A percentile compares a stretch with the other conserved stretches of the same genome.
Conservation (phyloP, 169 alveolate species). For the Eimeria necatrix region DNA sequence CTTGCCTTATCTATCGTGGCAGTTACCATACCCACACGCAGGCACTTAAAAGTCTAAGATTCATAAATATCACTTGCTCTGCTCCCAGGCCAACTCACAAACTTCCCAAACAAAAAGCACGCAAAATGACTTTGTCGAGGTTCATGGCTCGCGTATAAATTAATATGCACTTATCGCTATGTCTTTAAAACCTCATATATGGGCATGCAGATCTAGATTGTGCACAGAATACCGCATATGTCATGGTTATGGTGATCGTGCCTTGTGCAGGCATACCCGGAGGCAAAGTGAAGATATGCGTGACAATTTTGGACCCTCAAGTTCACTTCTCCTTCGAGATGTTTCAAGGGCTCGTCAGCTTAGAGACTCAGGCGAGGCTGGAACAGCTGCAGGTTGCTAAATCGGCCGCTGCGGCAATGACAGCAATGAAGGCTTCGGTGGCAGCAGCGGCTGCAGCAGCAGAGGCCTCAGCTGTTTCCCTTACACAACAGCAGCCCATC, state of each 20-base stretch:
- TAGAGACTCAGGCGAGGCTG: constrained; percentile 72
- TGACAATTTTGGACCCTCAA: constrained; percentile 76
- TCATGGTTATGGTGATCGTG: background rate
- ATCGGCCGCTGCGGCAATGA: constrained; percentile 32
- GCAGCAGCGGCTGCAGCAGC: constrained; percentile 72
- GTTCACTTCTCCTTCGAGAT: constrained; percentile 79
- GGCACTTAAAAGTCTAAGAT: too few relatives aligned
- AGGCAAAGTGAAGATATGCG: constrained; percentile 48
- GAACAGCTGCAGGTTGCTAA: constrained; percentile 60
- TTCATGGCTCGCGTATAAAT: too few relatives aligned
- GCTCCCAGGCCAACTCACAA: too few relatives aligned
- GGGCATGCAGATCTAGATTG: background rate
- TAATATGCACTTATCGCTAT: too few relatives aligned
- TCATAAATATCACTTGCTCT: too few relatives aligned
- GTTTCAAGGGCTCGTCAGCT: constrained; percentile 76
- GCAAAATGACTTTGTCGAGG: too few relatives aligned
- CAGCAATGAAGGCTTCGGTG: constrained; percentile 50
- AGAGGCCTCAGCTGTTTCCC: constrained; percentile 9
- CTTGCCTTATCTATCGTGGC: too few relatives aligned
- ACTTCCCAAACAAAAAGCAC: too few relatives aligned
- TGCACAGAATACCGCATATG: background rate
- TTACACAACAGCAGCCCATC: constrained; percentile 44
- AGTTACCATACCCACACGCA: too few relatives aligned
- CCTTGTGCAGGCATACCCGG: constrained; percentile 21
- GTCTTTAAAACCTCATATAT: too few relatives aligned